phyloP scores from a whole-genome alignment of 164 flowering plant species.

The Macadamia integrifolia region DNA sequence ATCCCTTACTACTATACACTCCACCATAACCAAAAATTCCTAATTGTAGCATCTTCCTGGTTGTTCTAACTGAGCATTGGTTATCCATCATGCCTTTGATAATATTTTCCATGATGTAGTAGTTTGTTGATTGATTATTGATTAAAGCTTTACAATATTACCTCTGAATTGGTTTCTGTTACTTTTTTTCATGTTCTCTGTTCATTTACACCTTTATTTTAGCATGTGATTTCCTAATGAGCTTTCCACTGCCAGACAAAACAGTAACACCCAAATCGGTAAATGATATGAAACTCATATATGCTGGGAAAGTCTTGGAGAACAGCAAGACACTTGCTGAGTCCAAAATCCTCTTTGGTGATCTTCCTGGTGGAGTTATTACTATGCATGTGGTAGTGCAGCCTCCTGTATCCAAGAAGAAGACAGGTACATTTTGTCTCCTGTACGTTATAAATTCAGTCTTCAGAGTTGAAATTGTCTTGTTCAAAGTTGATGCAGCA shows the following conservation, averaged over 20 bases:
- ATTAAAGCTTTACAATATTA: background rate
- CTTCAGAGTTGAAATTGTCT: background rate
- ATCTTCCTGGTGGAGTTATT: constrained; percentile 48
- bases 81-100: background rate
- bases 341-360: constrained; percentile 36
- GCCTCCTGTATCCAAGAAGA: constrained; percentile 29
- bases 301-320: constrained; percentile 61
- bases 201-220: background rate
- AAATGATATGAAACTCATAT: constrained; percentile 51
- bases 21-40: background rate
- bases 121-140: background rate
- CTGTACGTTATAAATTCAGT: background rate
- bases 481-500: background rate
- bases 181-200: no score
- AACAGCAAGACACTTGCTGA: constrained; percentile 58
- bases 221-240: background rate
- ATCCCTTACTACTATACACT: background rate
- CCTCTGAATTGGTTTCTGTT: no score
- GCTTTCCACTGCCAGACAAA: constrained; percentile 27
- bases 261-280: constrained; percentile 35
- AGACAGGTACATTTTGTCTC: constrained; percentile 16
- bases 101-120: background rate
- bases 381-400: constrained; percentile 51
- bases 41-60: no score
- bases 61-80: background rate